phyloP scores from a whole-genome alignment of 495 filamentous ascomycete genomes.

The Hyaloscypha finlandica region DNA sequence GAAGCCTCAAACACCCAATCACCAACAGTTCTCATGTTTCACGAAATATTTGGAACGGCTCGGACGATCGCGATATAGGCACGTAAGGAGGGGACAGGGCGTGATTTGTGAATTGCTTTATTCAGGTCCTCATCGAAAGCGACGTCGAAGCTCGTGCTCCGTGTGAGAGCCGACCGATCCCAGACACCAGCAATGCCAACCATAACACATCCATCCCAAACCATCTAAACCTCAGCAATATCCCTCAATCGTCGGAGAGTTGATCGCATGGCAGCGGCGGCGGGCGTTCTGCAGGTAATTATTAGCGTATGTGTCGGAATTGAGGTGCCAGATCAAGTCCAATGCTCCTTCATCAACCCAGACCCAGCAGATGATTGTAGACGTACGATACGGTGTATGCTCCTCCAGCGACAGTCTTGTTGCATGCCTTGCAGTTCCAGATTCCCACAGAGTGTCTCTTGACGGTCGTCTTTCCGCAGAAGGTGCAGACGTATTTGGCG shows the following conservation, averaged over 20 bases:
- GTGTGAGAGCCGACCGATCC: slow-evolving; percentile 27
- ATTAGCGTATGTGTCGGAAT: neutral
- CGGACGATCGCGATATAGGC: slow-evolving; percentile 19
- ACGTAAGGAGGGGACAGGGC: slow-evolving; percentile 13
- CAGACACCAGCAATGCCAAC: slow-evolving; percentile 37
- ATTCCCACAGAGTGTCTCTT: slow-evolving; percentile 92
- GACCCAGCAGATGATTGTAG: slow-evolving; percentile 2
- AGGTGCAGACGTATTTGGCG: slow-evolving; percentile 88
- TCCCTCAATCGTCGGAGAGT: slow-evolving; percentile 97
- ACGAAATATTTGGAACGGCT: slow-evolving; percentile 13
- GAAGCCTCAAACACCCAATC: slow-evolving; percentile 2
- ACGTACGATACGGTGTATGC: slow-evolving; percentile 97
- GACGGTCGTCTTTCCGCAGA: slow-evolving; percentile 94
- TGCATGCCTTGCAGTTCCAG: slow-evolving; percentile 92
- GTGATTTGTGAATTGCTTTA: slow-evolving; percentile 31
- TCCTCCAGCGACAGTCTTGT: slow-evolving; percentile 94
- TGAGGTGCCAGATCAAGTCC: neutral
- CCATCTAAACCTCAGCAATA: slow-evolving; percentile 88
- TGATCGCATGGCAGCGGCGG: slow-evolving; percentile 93
- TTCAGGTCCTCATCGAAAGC: slow-evolving; percentile 33
- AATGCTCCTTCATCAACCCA: neutral
- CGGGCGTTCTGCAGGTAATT: slow-evolving; percentile 70
- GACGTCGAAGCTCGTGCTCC: slow-evolving; percentile 33
- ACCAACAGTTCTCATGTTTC: slow-evolving; percentile 4
- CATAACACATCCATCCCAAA: slow-evolving; percentile 40